Evolutionary conservation across 495 filamentous ascomycete species (phyloP), one percentile per base, ranked within the genome.

Genomic region (Friedmanniomyces endolithicus): DNA sequence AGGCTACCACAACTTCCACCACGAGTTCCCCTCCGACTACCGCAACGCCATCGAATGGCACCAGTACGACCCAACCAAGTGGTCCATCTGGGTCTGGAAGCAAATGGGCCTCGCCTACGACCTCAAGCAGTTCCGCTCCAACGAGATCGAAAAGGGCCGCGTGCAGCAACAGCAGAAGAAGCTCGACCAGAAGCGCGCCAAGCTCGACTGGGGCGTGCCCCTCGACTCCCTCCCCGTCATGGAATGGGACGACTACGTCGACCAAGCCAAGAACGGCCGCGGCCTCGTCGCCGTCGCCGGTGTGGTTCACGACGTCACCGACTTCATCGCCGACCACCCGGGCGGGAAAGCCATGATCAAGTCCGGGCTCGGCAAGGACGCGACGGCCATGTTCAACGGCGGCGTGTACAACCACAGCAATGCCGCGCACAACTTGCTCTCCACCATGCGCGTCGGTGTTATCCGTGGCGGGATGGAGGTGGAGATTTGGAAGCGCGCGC

Each of bases 1-100:
- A 71, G 92, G 92, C 49, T 98, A 98, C 75, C 90, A 97, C 79
- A 95, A 95, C 76, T 98, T 98, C 82, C 92, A 98, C 76, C 92
- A 98, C 78, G 92, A 98, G 68, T 98, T 98, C 75, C 92, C 92
- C 50, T 94, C 87, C 14, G 92, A 98, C 71, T 96, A 95, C 84
- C 88, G 92, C 68, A 98, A 98, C 70, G 92, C 90, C 50, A 94
- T 98, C 60, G 76, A 95, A 67, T 96, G 89, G 88, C 86, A 85
- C 75, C 92, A 98, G 76, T 98, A 98, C 65, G 92, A 98, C 72
- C 92, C 92, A 20, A 98, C 92, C 70, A 98, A 98, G 78, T 96
- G 90, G 90, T 78, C 72, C 69, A 98, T 98, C 78, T 94, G 86
- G 86, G 66, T 75, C 61, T 90, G 83, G 84, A 95, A 95, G 84